These are phyloP conservation scores for Dactylellina sp. DNA, from an alignment of 2,329 filamentous ascomycete genomes.

Conservation along the genomic window DNA sequence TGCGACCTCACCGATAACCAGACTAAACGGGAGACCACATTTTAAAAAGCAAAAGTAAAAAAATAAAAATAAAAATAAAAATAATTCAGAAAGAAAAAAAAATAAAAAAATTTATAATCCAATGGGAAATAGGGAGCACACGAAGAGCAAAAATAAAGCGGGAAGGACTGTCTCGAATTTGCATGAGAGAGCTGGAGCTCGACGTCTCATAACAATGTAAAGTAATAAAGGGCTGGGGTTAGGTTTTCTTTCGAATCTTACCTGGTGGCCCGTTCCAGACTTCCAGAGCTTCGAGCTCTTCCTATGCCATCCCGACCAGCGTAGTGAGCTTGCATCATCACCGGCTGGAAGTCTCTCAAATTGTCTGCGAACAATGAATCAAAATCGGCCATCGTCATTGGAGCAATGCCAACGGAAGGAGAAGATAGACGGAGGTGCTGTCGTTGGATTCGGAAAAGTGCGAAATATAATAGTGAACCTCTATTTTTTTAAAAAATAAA, in stretches of 20 bases:
- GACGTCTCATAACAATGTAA: neutral
- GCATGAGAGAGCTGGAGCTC: neutral
- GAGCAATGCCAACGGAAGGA: neutral
- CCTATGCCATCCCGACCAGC: conserved; percentile 38
- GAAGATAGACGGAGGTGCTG: neutral
- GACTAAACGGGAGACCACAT: conserved; percentile 31
- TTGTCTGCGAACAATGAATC: conserved; percentile 54
- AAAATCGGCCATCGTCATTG: conserved; percentile 55
- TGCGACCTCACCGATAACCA: conserved; percentile 15
- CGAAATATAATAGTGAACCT: neutral
- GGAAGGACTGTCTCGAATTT: neutral
- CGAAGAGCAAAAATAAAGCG: too few relatives aligned
- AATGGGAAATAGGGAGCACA: too few relatives aligned
- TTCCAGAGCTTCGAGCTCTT: conserved; percentile 47
- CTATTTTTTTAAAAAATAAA: neutral
- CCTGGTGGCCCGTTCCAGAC: conserved; percentile 44
- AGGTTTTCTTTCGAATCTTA: conserved; percentile 30
- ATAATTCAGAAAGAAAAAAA: neutral
- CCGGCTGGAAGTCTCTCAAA: conserved; percentile 51
- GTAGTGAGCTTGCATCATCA: conserved; percentile 55
- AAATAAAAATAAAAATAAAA: conserved; percentile 1
- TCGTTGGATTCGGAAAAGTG: neutral
- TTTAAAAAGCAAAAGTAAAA: conserved; percentile 11
- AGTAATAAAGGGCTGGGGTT: neutral
- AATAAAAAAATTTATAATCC: neutral